Base-by-base conservation (phyloP, 2,329 filamentous ascomycete species). In the Alternaria longipes region DNA sequence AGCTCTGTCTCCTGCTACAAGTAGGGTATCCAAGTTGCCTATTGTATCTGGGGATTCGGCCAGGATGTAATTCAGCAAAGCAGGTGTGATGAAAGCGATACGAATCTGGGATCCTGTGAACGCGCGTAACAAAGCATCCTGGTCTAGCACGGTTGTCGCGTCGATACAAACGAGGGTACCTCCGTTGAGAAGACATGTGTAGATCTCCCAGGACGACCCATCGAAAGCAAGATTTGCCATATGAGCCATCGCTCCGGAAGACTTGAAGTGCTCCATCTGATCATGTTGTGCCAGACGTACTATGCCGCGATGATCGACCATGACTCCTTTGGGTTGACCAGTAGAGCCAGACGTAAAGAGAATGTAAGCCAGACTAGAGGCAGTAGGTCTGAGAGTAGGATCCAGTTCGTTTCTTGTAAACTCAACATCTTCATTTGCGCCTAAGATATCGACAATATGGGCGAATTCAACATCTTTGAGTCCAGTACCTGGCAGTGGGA, bases 221-320 rank as follows among this genome's bases (percentile, higher is more conserved):
- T 59, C 56, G 26, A 53, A 59, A 1, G 41, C 47, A 18, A 24
- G 36, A 30, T 45, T 53, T 8, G 49, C 46, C 49, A 63, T 12
- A 84, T 84, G 68, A 84, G 86, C 4, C 80, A 71, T 4, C 63
- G 74, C 63, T 8, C 62, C 52, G 8, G 49, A 30, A 2, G 73
- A 63, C 12, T 46, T 45, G 14, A 67, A 58, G n/a, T 60, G 42
- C 20, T 60, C 59, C 26, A 54, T 54, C 16, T 59, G 64, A 34
- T 84, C 45, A 2, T 52, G 28, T 16, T 20, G 30, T 7, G 18
- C 32, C 4, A 53, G 11, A 4, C 42, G 45, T 1, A 51, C 84
- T 8, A 91, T 77, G 1, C 85, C 84, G 0, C 80, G 79, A 66
- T 91, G 89, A 8, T 85, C 86, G 58, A 89, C 85, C 38, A 88